phyloP scores from a whole-genome alignment of 768 basidiomycete genomes.

The Russula compacta region DNA sequence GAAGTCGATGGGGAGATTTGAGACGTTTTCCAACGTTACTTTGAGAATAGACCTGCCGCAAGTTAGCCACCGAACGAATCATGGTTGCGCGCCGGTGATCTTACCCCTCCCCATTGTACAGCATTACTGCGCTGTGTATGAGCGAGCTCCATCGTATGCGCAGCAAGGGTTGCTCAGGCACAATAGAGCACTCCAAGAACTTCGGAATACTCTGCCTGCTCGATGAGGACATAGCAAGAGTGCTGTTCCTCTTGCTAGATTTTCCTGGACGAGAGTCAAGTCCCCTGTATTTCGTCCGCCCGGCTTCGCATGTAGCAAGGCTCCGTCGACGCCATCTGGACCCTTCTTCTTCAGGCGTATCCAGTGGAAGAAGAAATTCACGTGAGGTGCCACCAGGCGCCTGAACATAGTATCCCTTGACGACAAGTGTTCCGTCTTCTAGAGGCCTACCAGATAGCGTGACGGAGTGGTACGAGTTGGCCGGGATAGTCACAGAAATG shows the following conservation, averaged over 20 bases:
- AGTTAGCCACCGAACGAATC: slow-evolving; percentile 8
- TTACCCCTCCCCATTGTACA: slow-evolving; percentile 90
- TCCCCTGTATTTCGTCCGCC: slow-evolving; percentile 64
- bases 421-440: slow-evolving; percentile 51
- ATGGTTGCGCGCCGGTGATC: slow-evolving; percentile 17
- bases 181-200: slow-evolving; percentile 75
- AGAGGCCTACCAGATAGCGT: slow-evolving; percentile 59
- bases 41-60: slow-evolving; percentile 64
- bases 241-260: slow-evolving; percentile 33
- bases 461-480: slow-evolving; percentile 65
- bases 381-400: slow-evolving; percentile 60
- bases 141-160: slow-evolving; percentile 82
- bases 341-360: slow-evolving; percentile 63
- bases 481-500: slow-evolving; percentile 57
- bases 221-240: slow-evolving; percentile 21
- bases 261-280: slow-evolving; percentile 60
- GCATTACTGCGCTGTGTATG: slow-evolving; percentile 89
- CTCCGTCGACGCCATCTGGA: slow-evolving; percentile 47
- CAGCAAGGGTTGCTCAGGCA: slow-evolving; percentile 80
- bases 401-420: slow-evolving; percentile 76
- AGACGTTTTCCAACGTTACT: slow-evolving; percentile 86
- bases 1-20: slow-evolving; percentile 74
- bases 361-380: slow-evolving; percentile 70
- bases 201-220: slow-evolving; percentile 28
- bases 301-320: slow-evolving; percentile 53